Evolutionary conservation across 1,284 basidiomycete genomes (phyloP).

Genomic region (Amylostereum areolatum): DNA sequence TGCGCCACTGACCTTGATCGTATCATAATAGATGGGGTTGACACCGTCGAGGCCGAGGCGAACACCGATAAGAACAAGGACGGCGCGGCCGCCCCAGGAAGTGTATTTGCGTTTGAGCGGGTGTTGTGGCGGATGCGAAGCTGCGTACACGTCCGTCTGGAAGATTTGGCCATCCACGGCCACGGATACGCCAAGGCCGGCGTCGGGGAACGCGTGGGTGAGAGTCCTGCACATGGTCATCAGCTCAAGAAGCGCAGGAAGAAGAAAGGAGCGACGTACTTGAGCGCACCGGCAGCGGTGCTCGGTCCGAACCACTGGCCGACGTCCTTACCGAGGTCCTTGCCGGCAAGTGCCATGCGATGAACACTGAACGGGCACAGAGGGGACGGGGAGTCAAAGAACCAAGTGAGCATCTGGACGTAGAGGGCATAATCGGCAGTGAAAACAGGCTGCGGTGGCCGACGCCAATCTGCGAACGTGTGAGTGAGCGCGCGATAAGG

Average conservation of each 20-base stretch:
- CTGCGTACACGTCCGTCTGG: slow-evolving; percentile 80
- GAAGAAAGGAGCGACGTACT: slow-evolving; percentile 38
- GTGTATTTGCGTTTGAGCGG: slow-evolving; percentile 27
- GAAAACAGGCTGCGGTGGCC: slow-evolving; percentile 54
- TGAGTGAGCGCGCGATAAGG: slow-evolving; percentile 4
- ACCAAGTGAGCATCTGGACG: slow-evolving; percentile 89
- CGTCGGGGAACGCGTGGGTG: slow-evolving; percentile 75
- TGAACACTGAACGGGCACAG: slow-evolving; percentile 95
- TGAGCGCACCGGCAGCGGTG: slow-evolving; percentile 93
- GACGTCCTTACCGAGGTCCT: slow-evolving; percentile 91
- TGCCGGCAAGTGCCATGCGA: slow-evolving; percentile 91
- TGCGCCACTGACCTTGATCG: slow-evolving; percentile 69
- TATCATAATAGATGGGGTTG: slow-evolving; percentile 92
- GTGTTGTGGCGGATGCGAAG: slow-evolving; percentile 50
- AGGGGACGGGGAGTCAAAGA: slow-evolving; percentile 86
- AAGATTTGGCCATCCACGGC: slow-evolving; percentile 84
- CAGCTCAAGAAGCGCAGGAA: background rate
- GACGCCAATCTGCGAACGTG: slow-evolving; percentile 66
- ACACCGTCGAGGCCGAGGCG: slow-evolving; percentile 89
- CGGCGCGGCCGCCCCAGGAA: slow-evolving; percentile 79
- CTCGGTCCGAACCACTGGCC: slow-evolving; percentile 99
- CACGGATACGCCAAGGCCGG: slow-evolving; percentile 77
- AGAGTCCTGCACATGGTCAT: slow-evolving; percentile 47
- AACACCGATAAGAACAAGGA: slow-evolving; percentile 83
- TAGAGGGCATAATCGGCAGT: slow-evolving; percentile 69